phyloP scores from a whole-genome alignment of 768 basidiomycete genomes.

The Auricularia cornea region DNA sequence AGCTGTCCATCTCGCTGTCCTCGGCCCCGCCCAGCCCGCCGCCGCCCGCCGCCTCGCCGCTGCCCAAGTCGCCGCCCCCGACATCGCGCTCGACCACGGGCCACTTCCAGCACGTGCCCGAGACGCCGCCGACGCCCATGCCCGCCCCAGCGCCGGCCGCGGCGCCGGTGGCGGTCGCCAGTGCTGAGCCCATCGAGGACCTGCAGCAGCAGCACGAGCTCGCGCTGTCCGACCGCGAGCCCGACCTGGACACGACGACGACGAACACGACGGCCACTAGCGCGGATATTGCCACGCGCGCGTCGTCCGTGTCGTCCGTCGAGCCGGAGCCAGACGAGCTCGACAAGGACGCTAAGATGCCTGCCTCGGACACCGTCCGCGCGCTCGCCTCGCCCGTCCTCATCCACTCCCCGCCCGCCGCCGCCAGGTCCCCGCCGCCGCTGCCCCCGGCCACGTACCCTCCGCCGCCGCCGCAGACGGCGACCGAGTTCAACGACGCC shows the following conservation, averaged over 20 bases:
- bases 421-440: slow-evolving; percentile 48
- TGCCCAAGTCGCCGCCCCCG: slow-evolving; percentile 6
- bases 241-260: too few species aligned
- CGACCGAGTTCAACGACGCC: slow-evolving; percentile 54
- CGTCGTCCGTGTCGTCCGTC: not conserved
- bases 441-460: slow-evolving; percentile 27
- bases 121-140: not conserved
- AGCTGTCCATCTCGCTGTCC: slow-evolving; percentile 67
- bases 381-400: slow-evolving; percentile 18
- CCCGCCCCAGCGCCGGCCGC: not conserved
- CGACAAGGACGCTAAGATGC: not conserved
- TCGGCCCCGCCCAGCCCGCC: slow-evolving; percentile 36
- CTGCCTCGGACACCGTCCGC: not conserved
- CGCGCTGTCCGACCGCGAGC: too few species aligned
- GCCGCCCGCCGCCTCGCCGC: slow-evolving; percentile 8
- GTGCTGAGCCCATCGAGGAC: not conserved
- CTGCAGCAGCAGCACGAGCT: not conserved
- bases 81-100: not conserved
- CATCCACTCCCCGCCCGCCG: slow-evolving; percentile 17
- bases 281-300: too few species aligned
- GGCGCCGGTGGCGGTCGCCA: not conserved
- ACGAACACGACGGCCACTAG: too few species aligned
- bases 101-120: not conserved
- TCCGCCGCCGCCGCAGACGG: slow-evolving; percentile 5
- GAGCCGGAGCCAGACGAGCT: not conserved